Evolutionary conservation across 1,284 basidiomycete genomes (phyloP).

Genomic region (Leccinum ponderosum): DNA sequence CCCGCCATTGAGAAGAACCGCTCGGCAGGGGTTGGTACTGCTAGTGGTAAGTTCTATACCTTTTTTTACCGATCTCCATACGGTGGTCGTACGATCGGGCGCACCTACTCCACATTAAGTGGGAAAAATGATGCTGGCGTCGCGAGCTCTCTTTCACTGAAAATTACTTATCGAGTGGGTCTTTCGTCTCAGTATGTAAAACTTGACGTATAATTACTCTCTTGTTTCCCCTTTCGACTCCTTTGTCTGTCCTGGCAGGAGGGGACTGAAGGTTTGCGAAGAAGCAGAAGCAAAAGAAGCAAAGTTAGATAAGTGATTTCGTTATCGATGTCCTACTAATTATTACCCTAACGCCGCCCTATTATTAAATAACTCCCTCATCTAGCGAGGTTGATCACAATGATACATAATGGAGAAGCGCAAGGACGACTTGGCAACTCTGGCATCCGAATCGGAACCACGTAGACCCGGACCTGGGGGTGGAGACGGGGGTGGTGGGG

Average conservation of each 20-base stretch:
- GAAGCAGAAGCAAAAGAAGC: conserved; percentile 2
- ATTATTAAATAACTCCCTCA: conserved; percentile 17
- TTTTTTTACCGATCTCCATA: conserved; percentile 10
- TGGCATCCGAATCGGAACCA: conserved; percentile 1
- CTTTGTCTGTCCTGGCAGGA: neutral
- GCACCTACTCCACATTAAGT: conserved; percentile 20
- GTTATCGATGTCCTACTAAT: conserved; percentile 15
- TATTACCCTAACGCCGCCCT: conserved; percentile 20
- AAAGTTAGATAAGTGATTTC: conserved; percentile 19
- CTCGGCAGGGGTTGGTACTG: neutral
- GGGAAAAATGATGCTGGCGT: neutral
- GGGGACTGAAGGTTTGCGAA: neutral
- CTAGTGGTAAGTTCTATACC: conserved; percentile 2
- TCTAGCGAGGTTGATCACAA: conserved; percentile 29
- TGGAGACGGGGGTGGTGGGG: neutral
- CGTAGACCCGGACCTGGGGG: neutral
- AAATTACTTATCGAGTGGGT: conserved; percentile 9
- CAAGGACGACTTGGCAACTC: conserved; percentile 1
- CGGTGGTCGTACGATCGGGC: conserved; percentile 1
- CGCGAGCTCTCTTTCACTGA: neutral
- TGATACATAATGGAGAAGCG: conserved; percentile 19
- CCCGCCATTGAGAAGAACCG: conserved; percentile 2
- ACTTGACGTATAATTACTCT: conserved; percentile 15
- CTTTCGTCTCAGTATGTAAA: neutral
- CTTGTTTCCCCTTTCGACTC: neutral